A percentile compares a stretch with the other conserved stretches of the same genome.
phyloP scores from a whole-genome alignment of 345 rosid species.

The Arabis hirsuta region DNA sequence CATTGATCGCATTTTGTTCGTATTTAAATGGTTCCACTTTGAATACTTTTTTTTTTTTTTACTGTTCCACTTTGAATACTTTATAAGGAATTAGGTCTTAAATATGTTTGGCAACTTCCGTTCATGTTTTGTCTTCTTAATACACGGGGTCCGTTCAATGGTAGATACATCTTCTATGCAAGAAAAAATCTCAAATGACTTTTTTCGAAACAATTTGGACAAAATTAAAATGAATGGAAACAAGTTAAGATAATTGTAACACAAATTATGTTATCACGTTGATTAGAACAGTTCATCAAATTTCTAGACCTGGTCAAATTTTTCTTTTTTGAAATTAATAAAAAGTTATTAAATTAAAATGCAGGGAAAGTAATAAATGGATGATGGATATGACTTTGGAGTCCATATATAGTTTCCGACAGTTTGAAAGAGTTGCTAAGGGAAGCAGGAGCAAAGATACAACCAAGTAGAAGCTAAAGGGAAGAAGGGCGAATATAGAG shows the following conservation, averaged over 20 bases:
- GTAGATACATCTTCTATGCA: background rate
- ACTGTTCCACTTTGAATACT: background rate
- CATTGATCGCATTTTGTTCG: conserved; percentile 16
- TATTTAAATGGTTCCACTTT: background rate
- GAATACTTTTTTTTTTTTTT: background rate
- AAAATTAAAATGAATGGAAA: background rate
- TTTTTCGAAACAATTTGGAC: background rate
- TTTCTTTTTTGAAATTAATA: too few relatives aligned
- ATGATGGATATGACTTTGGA: too few relatives aligned
- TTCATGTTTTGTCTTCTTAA: conserved; percentile 25
- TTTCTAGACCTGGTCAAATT: background rate
- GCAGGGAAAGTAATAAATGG: too few relatives aligned
- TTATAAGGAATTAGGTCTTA: conserved; percentile 12
- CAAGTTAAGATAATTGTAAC: background rate
- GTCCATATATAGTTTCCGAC: too few relatives aligned
- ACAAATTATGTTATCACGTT: background rate
- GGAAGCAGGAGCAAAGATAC: too few relatives aligned
- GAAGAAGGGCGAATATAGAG: too few relatives aligned
- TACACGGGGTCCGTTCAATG: background rate
- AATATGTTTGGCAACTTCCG: conserved; percentile 13
- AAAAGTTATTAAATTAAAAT: too few relatives aligned
- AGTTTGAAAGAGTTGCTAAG: too few relatives aligned
- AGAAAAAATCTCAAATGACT: background rate
- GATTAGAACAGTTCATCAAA: too few relatives aligned
- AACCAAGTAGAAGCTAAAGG: too few relatives aligned